Percentiles rank a stretch among this genome's conserved stretches.
phyloP scores from a whole-genome alignment of 106 monocot species.

The Allium sativum region DNA sequence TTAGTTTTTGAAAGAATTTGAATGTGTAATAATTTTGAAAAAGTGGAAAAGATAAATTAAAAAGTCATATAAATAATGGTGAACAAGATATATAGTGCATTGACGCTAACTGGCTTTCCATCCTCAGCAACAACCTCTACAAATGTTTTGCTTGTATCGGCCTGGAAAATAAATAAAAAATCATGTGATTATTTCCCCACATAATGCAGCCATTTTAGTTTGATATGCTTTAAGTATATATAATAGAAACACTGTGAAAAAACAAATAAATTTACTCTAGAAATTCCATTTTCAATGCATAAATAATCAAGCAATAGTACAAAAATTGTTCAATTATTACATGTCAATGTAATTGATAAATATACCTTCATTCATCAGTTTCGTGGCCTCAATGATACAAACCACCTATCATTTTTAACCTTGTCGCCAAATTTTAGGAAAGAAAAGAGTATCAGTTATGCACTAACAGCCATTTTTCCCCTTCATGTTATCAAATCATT shows the following conservation, averaged over 20 bases:
- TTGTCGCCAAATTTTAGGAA: constrained; percentile 55
- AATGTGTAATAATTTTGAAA: too few relatives aligned
- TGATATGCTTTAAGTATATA: neutral
- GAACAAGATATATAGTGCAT: constrained; percentile 25
- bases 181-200: neutral
- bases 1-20: too few relatives aligned
- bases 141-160: constrained; percentile 57
- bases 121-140: constrained; percentile 54
- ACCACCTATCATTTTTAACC: constrained; percentile 55
- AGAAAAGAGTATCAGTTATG: neutral
- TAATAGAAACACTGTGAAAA: neutral
- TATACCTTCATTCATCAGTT: constrained; percentile 82
- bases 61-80: too few relatives aligned
- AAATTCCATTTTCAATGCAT: neutral
- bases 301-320: neutral
- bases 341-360: neutral
- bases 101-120: constrained; percentile 61
- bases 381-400: constrained; percentile 80
- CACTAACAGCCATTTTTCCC: too few relatives aligned
- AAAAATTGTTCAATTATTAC: neutral
- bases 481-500: too few relatives aligned
- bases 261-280: neutral
- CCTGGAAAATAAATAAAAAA: constrained; percentile 18
- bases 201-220: neutral
- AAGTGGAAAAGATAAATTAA: too few relatives aligned